Percentiles rank a stretch among this genome's conserved stretches.
phyloP scores from a whole-genome alignment of 495 filamentous ascomycete genomes.

The Thermochaetoides thermophila region DNA sequence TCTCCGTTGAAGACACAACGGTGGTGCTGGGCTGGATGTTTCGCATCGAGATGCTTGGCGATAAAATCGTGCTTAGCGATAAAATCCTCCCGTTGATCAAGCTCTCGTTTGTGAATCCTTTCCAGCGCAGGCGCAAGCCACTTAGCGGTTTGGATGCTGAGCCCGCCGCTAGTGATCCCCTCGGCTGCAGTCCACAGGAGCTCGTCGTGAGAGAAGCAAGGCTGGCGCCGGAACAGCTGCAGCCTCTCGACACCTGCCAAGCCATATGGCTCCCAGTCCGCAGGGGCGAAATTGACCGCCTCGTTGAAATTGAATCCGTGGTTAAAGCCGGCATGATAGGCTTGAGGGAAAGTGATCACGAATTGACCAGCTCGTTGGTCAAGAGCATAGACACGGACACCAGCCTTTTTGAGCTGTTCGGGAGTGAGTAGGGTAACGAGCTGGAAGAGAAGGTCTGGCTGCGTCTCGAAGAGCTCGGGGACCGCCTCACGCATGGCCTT shows the following conservation, averaged over 20 bases:
- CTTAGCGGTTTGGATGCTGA: slow-evolving; percentile 83
- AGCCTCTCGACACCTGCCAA: slow-evolving; percentile 74
- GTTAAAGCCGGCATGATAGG: slow-evolving; percentile 88
- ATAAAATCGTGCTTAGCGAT: slow-evolving; percentile 41
- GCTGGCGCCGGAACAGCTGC: slow-evolving; percentile 76
- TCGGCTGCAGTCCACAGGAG: slow-evolving; percentile 72
- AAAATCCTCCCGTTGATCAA: slow-evolving; percentile 51
- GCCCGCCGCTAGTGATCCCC: slow-evolving; percentile 49
- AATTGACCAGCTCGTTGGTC: slow-evolving; percentile 94
- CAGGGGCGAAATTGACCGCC: slow-evolving; percentile 93
- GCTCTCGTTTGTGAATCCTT: slow-evolving; percentile 58
- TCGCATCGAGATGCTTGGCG: slow-evolving; percentile 41
- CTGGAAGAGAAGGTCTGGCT: slow-evolving; percentile 93
- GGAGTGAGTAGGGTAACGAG: slow-evolving; percentile 88
- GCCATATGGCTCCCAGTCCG: slow-evolving; percentile 93
- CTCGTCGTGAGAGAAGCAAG: slow-evolving; percentile 96
- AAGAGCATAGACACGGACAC: slow-evolving; percentile 80
- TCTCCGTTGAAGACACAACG: slow-evolving; percentile 30
- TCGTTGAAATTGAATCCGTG: slow-evolving; percentile 99
- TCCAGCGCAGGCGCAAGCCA: slow-evolving; percentile 83
- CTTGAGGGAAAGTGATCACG: slow-evolving; percentile 87
- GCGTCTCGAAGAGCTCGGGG: slow-evolving; percentile 90
- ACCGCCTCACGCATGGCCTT: slow-evolving; percentile 88
- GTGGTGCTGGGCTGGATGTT: slow-evolving; percentile 16
- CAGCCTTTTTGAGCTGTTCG: slow-evolving; percentile 87